phyloP scores from a whole-genome alignment of 1,139 yeast genomes.

The Pneumocystis jirovecii region DNA sequence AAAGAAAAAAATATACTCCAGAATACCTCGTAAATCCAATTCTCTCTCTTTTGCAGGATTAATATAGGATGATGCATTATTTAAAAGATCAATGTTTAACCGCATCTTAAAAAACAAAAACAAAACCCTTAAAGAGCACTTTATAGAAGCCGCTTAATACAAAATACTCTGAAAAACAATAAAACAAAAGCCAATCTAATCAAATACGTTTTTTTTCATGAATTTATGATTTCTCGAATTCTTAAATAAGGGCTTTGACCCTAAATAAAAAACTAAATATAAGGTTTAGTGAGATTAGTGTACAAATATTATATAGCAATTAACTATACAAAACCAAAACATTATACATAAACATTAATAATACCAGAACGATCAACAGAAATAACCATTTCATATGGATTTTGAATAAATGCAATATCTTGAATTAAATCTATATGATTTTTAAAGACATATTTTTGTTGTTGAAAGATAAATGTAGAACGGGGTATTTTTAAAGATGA shows the following conservation, averaged over 20 bases:
- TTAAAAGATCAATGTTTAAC: slow-evolving; percentile 35
- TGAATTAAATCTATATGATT: slow-evolving; percentile 38
- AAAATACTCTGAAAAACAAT: neutral
- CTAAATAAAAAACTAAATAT: neutral
- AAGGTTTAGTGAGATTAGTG: neutral
- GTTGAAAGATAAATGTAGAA: slow-evolving; percentile 25
- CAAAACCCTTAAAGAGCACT: neutral
- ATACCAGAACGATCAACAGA: slow-evolving; percentile 51
- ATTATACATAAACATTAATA: slow-evolving; percentile 40
- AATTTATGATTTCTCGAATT: neutral
- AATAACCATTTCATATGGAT: slow-evolving; percentile 47
- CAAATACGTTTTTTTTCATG: neutral
- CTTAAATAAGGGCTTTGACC: neutral
- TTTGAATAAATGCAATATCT: slow-evolving; percentile 32
- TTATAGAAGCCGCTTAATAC: neutral
- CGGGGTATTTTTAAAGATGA: slow-evolving; percentile 20
- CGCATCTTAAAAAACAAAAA: slow-evolving; percentile 28
- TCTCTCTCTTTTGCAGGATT: slow-evolving; percentile 35
- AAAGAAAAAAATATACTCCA: neutral
- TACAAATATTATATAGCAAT: neutral
- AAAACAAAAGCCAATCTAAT: neutral
- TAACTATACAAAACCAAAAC: neutral
- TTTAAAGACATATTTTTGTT: slow-evolving; percentile 26
- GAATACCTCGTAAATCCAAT: slow-evolving; percentile 28
- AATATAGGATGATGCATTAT: slow-evolving; percentile 37